A percentile compares a stretch with the other conserved stretches of the same genome.
Conservation (phyloP, 139 green algal genomes). For the Chlamydomonas sp. region DNA sequence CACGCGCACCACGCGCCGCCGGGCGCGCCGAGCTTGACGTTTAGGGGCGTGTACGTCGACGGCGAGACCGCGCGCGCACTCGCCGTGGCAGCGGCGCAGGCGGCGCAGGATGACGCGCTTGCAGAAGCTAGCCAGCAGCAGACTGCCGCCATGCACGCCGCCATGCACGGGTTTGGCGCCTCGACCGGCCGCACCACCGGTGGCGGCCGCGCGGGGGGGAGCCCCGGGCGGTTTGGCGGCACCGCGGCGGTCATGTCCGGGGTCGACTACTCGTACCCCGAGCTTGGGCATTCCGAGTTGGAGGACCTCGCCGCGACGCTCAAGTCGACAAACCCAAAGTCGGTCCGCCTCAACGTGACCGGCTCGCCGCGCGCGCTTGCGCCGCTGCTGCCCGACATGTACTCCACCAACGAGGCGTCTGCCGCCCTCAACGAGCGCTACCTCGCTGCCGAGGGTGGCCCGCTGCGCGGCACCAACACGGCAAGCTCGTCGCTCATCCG, state of each 20-base stretch:
- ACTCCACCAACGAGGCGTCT: slow-evolving; percentile 7
- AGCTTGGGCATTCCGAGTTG: slow-evolving; percentile 14
- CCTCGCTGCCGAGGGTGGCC: slow-evolving; percentile 31
- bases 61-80: slow-evolving; percentile 23
- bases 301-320: background rate
- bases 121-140: background rate
- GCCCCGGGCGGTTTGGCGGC: background rate
- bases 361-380: slow-evolving; percentile 31
- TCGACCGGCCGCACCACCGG: background rate
- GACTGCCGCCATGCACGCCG: background rate
- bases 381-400: slow-evolving; percentile 22
- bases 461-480: slow-evolving; percentile 26
- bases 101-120: background rate
- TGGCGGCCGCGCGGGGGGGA: background rate
- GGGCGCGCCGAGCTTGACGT: no score
- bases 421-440: slow-evolving; percentile 28
- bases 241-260: background rate
- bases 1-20: slow-evolving; percentile 22
- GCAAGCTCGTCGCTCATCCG: slow-evolving; percentile 8
- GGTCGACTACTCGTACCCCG: slow-evolving; percentile 28
- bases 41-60: no score
- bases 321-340: background rate
- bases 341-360: slow-evolving; percentile 34
- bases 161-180: background rate
- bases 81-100: background rate